These are phyloP conservation scores for Tricholoma furcatifolium DNA, from an alignment of 768 basidiomycete species.

Conservation along the genomic window DNA sequence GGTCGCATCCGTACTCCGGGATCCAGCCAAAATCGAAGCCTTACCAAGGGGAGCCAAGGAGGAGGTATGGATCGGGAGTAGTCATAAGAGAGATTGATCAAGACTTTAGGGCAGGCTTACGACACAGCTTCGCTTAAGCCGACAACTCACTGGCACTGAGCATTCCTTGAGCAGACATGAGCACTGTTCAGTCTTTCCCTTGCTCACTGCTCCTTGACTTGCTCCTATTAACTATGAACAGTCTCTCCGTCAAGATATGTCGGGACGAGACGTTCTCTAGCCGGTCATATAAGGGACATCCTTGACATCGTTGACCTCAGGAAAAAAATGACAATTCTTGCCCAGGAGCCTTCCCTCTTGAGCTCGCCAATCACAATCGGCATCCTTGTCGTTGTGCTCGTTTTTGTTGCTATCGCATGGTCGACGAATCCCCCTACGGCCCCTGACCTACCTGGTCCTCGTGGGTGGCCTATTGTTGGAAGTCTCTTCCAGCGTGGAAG, in stretches of 20 bases:
- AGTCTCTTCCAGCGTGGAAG: conserved; percentile 16
- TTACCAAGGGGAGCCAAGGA: too few relatives aligned
- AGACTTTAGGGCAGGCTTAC: too few relatives aligned
- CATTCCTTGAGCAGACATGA: not conserved
- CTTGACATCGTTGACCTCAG: not conserved
- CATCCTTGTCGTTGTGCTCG: not conserved
- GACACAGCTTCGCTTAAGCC: too few relatives aligned
- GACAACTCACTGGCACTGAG: too few relatives aligned
- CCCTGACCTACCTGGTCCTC: conserved; percentile 16
- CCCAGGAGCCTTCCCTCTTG: not conserved
- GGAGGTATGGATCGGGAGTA: too few relatives aligned
- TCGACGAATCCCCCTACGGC: conserved; percentile 2
- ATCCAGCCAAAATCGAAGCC: too few relatives aligned
- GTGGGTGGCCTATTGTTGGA: conserved; percentile 18
- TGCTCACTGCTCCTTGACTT: not conserved
- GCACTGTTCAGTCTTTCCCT: not conserved
- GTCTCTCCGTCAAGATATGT: too few relatives aligned
- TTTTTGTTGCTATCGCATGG: conserved; percentile 7
- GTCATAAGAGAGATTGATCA: too few relatives aligned
- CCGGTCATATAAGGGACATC: not conserved
- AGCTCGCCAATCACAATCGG: not conserved
- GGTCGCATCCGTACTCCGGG: too few relatives aligned
- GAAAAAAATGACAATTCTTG: not conserved
- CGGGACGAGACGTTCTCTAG: not conserved
- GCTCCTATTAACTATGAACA: not conserved